Conservation (phyloP, 2,329 filamentous ascomycete genomes). For the Calonectria ilicicola region DNA sequence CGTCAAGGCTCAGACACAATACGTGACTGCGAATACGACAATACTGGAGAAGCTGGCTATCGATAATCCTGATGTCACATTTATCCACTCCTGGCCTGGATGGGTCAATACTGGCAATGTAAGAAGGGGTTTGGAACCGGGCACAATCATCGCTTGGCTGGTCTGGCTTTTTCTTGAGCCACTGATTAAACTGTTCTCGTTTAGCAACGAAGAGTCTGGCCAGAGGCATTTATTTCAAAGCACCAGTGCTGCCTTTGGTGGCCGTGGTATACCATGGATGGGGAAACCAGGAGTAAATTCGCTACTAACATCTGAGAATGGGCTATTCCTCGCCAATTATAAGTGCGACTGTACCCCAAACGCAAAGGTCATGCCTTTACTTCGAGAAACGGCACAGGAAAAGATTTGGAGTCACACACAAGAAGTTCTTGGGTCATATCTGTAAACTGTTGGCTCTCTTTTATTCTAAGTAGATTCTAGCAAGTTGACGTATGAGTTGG, state of each 20-base stretch:
- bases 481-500: no score
- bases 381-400: conserved; percentile 44
- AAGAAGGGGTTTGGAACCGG: conserved; percentile 40
- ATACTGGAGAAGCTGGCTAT: conserved; percentile 40
- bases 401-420: conserved; percentile 50
- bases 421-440: conserved; percentile 42
- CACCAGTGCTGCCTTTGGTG: conserved; percentile 51
- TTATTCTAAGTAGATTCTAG: no score
- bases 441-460: conserved; percentile 16
- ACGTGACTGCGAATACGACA: conserved; percentile 38
- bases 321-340: conserved; percentile 49
- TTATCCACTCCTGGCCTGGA: conserved; percentile 45
- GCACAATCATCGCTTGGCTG: conserved; percentile 44
- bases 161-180: conserved; percentile 48
- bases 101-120: conserved; percentile 45
- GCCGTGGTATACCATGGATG: conserved; percentile 47
- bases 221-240: conserved; percentile 50
- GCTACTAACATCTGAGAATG: conserved; percentile 34
- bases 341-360: conserved; percentile 48
- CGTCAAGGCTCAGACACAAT: conserved; percentile 45
- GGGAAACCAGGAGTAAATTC: conserved; percentile 47
- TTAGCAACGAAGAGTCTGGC: conserved; percentile 46
- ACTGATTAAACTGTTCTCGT: conserved; percentile 44
- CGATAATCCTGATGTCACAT: conserved; percentile 34
- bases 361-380: conserved; percentile 39